A percentile compares a stretch with the other conserved stretches of the same genome.
These are phyloP conservation scores for Candolleomyces aberdarensis DNA, from an alignment of 768 basidiomycete species.

Conservation along the genomic window DNA sequence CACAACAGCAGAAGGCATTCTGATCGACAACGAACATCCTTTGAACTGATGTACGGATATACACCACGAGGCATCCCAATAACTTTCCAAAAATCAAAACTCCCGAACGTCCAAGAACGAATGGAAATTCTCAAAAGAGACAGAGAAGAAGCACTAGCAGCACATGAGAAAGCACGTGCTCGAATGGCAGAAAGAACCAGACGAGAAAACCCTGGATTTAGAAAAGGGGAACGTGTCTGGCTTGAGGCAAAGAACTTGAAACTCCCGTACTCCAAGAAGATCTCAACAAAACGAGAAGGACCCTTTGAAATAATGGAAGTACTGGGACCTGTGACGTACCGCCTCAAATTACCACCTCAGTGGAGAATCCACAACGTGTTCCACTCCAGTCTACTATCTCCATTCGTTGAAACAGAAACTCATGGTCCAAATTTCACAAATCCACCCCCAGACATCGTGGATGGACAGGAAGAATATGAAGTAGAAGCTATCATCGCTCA, in stretches of 20 bases:
- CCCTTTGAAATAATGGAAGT: background rate
- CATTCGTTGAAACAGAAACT: slow-evolving; percentile 6
- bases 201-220: background rate
- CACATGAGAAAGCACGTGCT: slow-evolving; percentile 9
- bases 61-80: background rate
- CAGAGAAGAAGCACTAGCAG: slow-evolving; percentile 13
- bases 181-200: slow-evolving; percentile 5
- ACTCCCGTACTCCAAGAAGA: background rate
- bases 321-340: background rate
- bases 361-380: slow-evolving; percentile 1
- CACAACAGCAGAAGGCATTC: slow-evolving; percentile 16
- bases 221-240: slow-evolving; percentile 7
- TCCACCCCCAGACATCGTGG: slow-evolving; percentile 9
- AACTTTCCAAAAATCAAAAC: slow-evolving; percentile 5
- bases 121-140: slow-evolving; percentile 1
- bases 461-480: slow-evolving; percentile 10
- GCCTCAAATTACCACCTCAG: background rate
- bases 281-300: background rate
- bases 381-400: background rate
- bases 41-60: slow-evolving; percentile 16
- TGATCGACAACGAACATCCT: slow-evolving; percentile 14
- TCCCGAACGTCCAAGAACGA: background rate
- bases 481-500: background rate
- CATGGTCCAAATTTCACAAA: slow-evolving; percentile 8
- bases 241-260: slow-evolving; percentile 1